Conservation (phyloP, 805 yeast species). For the Kuraishia piskuri region DNA sequence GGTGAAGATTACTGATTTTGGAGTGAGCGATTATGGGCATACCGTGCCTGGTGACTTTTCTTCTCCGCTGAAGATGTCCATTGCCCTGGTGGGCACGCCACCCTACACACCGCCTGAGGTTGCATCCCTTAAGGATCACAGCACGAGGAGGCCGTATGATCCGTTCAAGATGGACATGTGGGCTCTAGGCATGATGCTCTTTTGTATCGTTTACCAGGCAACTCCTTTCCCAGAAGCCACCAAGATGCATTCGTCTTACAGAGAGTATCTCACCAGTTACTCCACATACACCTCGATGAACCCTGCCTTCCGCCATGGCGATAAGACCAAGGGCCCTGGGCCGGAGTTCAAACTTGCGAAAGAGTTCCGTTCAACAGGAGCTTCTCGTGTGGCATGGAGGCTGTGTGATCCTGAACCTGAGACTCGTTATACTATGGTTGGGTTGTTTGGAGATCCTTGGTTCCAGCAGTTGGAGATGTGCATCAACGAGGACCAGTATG, state of each 20-base stretch:
- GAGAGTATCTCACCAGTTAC: conserved; percentile 41
- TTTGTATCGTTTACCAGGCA: conserved; percentile 49
- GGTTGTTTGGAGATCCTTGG: conserved; percentile 60
- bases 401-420: conserved; percentile 55
- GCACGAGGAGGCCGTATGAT: conserved; percentile 33
- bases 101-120: conserved; percentile 84
- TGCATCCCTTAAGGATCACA: conserved; percentile 35
- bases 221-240: conserved; percentile 55
- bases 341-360: conserved; percentile 63
- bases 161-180: conserved; percentile 70
- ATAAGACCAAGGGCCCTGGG: conserved; percentile 53
- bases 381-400: conserved; percentile 74
- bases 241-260: conserved; percentile 35
- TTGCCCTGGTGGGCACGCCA: conserved; percentile 70
- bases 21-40: conserved; percentile 72
- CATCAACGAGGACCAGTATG: conserved; percentile 33
- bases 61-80: conserved; percentile 29
- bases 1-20: conserved; percentile 86
- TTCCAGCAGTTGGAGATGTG: conserved; percentile 59
- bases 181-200: conserved; percentile 67
- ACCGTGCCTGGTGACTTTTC: conserved; percentile 43
- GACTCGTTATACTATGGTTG: conserved; percentile 50
- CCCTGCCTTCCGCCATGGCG: conserved; percentile 38
- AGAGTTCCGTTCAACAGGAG: conserved; percentile 49
- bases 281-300: conserved; percentile 25